Conservation (phyloP, 2,329 filamentous ascomycete species). For the Pestalotiopsis fici region DNA sequence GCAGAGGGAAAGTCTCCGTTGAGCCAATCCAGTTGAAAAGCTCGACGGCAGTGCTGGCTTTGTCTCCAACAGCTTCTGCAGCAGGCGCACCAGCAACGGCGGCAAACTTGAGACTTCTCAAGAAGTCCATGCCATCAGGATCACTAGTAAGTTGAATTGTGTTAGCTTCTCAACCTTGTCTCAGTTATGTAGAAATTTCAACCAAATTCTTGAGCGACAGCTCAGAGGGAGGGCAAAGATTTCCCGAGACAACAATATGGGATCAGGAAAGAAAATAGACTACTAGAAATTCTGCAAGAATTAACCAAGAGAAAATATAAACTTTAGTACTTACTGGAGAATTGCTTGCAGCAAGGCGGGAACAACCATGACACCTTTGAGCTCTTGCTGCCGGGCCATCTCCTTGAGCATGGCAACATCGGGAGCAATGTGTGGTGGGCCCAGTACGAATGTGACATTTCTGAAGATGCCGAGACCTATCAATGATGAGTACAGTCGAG, state of each 20-base stretch:
- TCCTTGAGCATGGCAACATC: slow-evolving; percentile 16
- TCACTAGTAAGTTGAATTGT: no score
- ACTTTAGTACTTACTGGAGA: no score
- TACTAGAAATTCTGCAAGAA: no score
- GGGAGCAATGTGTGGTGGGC: slow-evolving; percentile 18
- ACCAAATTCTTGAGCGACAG: no score
- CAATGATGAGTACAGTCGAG: background rate
- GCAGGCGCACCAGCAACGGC: slow-evolving; percentile 17
- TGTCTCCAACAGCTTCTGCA: slow-evolving; percentile 11
- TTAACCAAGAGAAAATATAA: no score
- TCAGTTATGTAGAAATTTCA: no score
- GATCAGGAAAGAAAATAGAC: no score
- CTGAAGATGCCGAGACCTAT: slow-evolving; percentile 18
- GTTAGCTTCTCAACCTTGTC: no score
- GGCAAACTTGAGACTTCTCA: slow-evolving; percentile 18
- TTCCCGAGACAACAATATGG: no score
- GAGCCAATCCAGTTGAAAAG: slow-evolving; percentile 20
- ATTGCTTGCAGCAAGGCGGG: slow-evolving; percentile 18
- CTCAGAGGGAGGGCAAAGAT: no score
- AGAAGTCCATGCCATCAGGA: slow-evolving; percentile 14
- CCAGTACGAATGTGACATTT: slow-evolving; percentile 16
- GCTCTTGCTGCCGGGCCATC: slow-evolving; percentile 15
- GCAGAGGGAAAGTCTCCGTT: slow-evolving; percentile 19
- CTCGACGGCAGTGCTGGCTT: slow-evolving; percentile 11
- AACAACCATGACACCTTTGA: slow-evolving; percentile 15